Evolutionary conservation across 2,329 filamentous ascomycete species (phyloP).

Genomic region (Clarireedia homoeocarpa): DNA sequence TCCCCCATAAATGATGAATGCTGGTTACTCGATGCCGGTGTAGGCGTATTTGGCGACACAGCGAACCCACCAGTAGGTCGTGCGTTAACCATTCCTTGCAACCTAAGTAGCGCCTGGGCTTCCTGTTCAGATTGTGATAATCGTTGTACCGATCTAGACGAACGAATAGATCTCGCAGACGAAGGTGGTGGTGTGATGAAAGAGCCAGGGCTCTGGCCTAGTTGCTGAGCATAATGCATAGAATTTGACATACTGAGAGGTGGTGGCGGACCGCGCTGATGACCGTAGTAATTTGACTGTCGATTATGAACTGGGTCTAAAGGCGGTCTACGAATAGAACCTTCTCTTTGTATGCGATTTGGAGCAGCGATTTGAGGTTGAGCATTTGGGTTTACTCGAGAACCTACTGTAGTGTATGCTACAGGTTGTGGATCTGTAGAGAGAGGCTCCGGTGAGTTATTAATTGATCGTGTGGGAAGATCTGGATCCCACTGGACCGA

Average conservation of each 20-base stretch:
- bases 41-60: background rate
- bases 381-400: slow-evolving; percentile 26
- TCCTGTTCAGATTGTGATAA: slow-evolving; percentile 10
- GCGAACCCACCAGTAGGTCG: background rate
- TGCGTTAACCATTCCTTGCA: slow-evolving; percentile 6
- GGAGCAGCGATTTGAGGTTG: slow-evolving; percentile 27
- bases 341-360: slow-evolving; percentile 30
- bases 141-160: background rate
- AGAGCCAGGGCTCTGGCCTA: slow-evolving; percentile 14
- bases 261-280: slow-evolving; percentile 18
- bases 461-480: slow-evolving; percentile 17
- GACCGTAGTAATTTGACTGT: slow-evolving; percentile 17
- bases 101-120: slow-evolving; percentile 5
- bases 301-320: slow-evolving; percentile 18
- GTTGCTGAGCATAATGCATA: slow-evolving; percentile 27
- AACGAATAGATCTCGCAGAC: slow-evolving; percentile 6
- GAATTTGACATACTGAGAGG: slow-evolving; percentile 24
- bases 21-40: background rate
- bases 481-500: slow-evolving; percentile 27
- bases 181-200: slow-evolving; percentile 6
- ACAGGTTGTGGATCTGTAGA: slow-evolving; percentile 23
- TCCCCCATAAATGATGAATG: background rate
- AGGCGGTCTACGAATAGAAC: slow-evolving; percentile 23
- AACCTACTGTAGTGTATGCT: slow-evolving; percentile 31
- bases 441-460: slow-evolving; percentile 27